Base-by-base conservation (phyloP, 2,329 filamentous ascomycete species). In the Tolypocladium tropicale region DNA sequence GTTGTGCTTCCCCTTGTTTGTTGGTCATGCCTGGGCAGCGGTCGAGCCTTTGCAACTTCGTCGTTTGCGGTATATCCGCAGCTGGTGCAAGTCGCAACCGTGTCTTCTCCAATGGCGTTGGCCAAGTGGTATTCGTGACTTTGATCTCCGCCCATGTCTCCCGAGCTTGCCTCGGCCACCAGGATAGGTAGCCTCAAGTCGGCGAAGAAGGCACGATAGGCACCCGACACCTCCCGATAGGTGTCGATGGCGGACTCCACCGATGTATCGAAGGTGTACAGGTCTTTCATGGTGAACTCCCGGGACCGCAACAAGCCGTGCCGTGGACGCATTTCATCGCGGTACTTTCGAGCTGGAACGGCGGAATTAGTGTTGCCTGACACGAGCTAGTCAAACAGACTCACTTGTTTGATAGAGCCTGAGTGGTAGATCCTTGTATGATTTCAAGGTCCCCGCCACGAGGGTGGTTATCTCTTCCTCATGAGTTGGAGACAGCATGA, bases 271-370 rank as follows among this genome's bases (percentile, higher is more conserved):
- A 99, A 99, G 0, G 92, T 96, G 69, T 99, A 99, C 1, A 99
- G 80, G 70, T 99, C 94, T 71, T 99, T 99, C 94, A 99, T 99
- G 63, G 90, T 74, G 65, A 99, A 99, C 66, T 99, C 94, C 59
- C 91, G 85, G 1, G 90, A 88, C 11, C 94, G 85, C 10, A 99
- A 76, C 2, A 99, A 77, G 14, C 94, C 94, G 63, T 95, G 89
- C 34, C 94, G 83, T 23, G 94, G 94, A 30, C 94, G 82, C 56
- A 87, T 81, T 72, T 99, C 94, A 73, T 99, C 94, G 52, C 94
- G 84, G 67, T 97, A 99, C 71, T 99, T 99, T 51, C 93, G 83
- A 33, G 90, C 87, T 90, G 59, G 21, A 32, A 32, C 1, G 23
- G 25, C 4, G 25, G 14, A 51, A 60, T 70, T 37, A 70, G 62